Conservation (phyloP, 768 basidiomycete genomes). For the Boletus insuetus region DNA sequence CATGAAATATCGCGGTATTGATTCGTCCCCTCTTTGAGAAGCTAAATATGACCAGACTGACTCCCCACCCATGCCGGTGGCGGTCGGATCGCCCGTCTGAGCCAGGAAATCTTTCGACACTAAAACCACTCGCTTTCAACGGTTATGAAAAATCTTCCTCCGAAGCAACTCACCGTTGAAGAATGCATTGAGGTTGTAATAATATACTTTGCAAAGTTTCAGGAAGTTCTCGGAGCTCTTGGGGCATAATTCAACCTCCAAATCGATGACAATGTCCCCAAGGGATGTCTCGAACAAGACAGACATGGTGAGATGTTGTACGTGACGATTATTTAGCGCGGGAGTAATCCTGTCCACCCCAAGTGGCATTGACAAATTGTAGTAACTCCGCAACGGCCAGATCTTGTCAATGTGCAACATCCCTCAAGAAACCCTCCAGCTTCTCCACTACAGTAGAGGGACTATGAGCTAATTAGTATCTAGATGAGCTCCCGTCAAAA, state of each 20-base stretch:
- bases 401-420: too few species aligned
- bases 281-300: slow-evolving; percentile 96
- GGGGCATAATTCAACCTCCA: slow-evolving; percentile 89
- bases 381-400: too few species aligned
- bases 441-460: too few species aligned
- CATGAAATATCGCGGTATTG: slow-evolving; percentile 75
- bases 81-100: slow-evolving; percentile 94
- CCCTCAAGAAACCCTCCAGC: too few species aligned
- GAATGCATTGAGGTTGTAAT: slow-evolving; percentile 96
- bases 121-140: slow-evolving; percentile 29
- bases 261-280: slow-evolving; percentile 94
- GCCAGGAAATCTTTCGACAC: slow-evolving; percentile 98
- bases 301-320: slow-evolving; percentile 57
- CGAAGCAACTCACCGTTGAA: slow-evolving; percentile 78
- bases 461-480: too few species aligned
- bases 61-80: slow-evolving; percentile 91
- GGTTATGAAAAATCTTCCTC: not conserved
- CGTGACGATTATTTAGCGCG: too few species aligned
- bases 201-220: slow-evolving; percentile 95
- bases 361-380: too few species aligned
- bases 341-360: too few species aligned
- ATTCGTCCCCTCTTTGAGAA: slow-evolving; percentile 36
- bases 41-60: slow-evolving; percentile 79
- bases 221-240: slow-evolving; percentile 94
- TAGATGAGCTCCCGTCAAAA: too few species aligned